phyloP scores from a whole-genome alignment of 768 basidiomycete genomes.

The Mycena polygramma region DNA sequence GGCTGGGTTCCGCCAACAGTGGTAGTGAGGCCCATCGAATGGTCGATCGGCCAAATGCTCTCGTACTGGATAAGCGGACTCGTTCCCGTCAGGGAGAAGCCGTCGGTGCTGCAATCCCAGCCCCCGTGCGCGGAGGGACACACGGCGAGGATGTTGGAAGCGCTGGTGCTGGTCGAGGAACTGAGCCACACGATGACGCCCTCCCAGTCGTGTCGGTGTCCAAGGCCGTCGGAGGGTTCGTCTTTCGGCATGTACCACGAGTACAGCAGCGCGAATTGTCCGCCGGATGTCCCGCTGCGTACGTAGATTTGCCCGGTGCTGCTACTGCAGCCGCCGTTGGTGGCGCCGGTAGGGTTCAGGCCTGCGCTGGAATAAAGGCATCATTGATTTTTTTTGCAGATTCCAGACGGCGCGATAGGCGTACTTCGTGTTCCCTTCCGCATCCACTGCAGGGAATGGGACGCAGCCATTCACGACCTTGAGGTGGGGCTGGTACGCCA shows the following conservation, averaged over 20 bases:
- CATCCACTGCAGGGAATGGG: slow-evolving; percentile 26
- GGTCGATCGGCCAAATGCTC: slow-evolving; percentile 23
- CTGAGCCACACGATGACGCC: slow-evolving; percentile 20
- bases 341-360: slow-evolving; percentile 15
- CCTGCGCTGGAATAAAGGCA: slow-evolving; percentile 2
- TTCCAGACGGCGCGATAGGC: not conserved
- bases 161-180: slow-evolving; percentile 15
- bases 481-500: slow-evolving; percentile 24
- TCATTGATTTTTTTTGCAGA: not conserved
- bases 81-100: slow-evolving; percentile 20
- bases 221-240: slow-evolving; percentile 6
- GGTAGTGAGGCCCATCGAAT: slow-evolving; percentile 23
- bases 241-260: slow-evolving; percentile 29
- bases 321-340: slow-evolving; percentile 21
- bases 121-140: slow-evolving; percentile 23
- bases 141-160: slow-evolving; percentile 29
- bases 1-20: slow-evolving; percentile 26
- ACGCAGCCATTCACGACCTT: slow-evolving; percentile 24
- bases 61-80: slow-evolving; percentile 21
- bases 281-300: slow-evolving; percentile 20
- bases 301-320: slow-evolving; percentile 27
- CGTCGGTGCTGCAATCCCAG: slow-evolving; percentile 25
- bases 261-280: slow-evolving; percentile 14
- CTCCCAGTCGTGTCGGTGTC: slow-evolving; percentile 27
- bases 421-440: slow-evolving; percentile 17